Evolutionary conservation across 331 rosid genomes (phyloP).

Genomic region (Rosa hybrid): DNA sequence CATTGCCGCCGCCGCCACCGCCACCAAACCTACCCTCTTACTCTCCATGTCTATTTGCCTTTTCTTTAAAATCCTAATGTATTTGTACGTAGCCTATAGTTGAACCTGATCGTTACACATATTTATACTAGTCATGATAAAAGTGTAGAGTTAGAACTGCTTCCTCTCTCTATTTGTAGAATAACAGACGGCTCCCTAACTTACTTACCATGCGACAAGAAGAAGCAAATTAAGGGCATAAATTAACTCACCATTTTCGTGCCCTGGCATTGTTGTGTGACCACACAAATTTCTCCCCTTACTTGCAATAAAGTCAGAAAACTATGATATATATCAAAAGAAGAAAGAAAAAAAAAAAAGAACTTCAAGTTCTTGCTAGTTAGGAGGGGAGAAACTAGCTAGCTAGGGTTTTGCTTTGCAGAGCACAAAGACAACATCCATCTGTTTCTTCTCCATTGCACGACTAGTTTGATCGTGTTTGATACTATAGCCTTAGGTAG

Average conservation of each 20-base stretch:
- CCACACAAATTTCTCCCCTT: not conserved
- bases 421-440: no score
- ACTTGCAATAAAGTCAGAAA: not conserved
- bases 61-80: not conserved
- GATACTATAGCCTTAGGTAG: no score
- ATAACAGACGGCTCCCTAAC: not conserved
- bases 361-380: no score
- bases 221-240: not conserved
- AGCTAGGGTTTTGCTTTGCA: no score
- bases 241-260: not conserved
- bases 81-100: not conserved
- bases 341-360: no score
- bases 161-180: not conserved
- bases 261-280: not conserved
- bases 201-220: not conserved
- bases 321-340: not conserved
- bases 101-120: not conserved
- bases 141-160: not conserved
- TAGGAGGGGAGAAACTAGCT: no score
- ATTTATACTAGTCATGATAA: not conserved
- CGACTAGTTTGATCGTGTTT: no score
- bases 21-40: not conserved
- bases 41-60: not conserved
- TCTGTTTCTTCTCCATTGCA: no score
- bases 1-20: not conserved